Conservation (phyloP, 805 yeast genomes). For the Metschnikowia colocasiae region DNA sequence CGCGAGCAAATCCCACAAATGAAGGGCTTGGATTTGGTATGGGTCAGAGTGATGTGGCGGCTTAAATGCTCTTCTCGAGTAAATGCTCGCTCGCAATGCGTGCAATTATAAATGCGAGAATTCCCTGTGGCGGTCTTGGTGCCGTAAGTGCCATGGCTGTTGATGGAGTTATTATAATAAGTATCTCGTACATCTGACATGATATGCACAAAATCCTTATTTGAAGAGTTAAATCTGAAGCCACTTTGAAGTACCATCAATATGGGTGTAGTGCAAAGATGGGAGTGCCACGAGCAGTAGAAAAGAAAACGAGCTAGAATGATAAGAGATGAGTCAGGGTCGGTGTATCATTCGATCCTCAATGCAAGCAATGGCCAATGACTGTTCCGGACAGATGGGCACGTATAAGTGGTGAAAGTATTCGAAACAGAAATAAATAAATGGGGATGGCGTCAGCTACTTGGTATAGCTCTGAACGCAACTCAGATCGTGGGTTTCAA, state of each 20-base stretch:
- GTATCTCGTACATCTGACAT: slow-evolving; percentile 4
- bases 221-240: not conserved
- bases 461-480: not conserved
- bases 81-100: slow-evolving; percentile 41
- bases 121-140: slow-evolving; percentile 44
- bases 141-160: slow-evolving; percentile 26
- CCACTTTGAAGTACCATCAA: not conserved
- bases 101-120: slow-evolving; percentile 39
- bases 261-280: not conserved
- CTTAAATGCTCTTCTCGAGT: slow-evolving; percentile 46
- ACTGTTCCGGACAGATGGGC: not conserved
- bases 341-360: not conserved
- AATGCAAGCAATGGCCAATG: not conserved
- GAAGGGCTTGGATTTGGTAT: slow-evolving; percentile 43
- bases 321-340: not conserved
- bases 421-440: not conserved
- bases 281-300: not conserved
- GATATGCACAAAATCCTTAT: not conserved
- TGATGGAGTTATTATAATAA: slow-evolving; percentile 13
- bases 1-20: slow-evolving; percentile 43
- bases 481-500: not conserved
- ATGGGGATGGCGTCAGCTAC: not conserved
- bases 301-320: not conserved
- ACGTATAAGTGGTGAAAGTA: not conserved
- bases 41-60: slow-evolving; percentile 41